Conservation (phyloP, 495 filamentous ascomycete genomes). For the Collariella sp. region DNA sequence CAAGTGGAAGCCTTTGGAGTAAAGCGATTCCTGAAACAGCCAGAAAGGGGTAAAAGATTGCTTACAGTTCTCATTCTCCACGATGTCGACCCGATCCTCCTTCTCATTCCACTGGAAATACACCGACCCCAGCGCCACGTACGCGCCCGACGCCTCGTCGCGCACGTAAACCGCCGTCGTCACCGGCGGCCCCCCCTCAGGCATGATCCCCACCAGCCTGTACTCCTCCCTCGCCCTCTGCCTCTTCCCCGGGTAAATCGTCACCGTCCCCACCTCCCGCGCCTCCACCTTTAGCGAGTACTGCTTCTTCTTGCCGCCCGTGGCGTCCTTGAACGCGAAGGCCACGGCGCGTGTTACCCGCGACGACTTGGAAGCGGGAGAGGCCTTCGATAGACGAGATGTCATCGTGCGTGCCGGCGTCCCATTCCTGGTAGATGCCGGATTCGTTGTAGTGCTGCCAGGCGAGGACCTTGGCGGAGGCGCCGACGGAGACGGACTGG, state of each 20-base stretch:
- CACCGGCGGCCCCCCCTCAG: background rate
- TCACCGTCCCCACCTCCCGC: background rate
- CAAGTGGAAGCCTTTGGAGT: no score
- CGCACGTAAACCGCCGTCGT: constrained; percentile 6
- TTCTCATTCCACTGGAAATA: constrained; percentile 5
- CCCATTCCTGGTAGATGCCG: constrained; percentile 3
- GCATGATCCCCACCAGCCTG: background rate
- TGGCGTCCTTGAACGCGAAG: constrained; percentile 1
- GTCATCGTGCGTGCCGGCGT: background rate
- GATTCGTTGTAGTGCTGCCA: constrained; percentile 8
- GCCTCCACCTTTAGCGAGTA: constrained; percentile 5
- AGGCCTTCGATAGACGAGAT: background rate
- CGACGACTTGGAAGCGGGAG: background rate
- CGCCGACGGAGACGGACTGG: constrained; percentile 1
- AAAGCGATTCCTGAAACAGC: no score
- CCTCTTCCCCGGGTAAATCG: background rate
- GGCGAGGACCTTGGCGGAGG: constrained; percentile 5
- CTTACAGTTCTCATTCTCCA: constrained; percentile 3
- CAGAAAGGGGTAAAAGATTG: no score
- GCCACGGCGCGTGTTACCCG: background rate
- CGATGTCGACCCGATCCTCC: constrained; percentile 1
- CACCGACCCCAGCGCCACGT: background rate
- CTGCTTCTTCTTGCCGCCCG: background rate
- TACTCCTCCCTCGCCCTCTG: background rate
- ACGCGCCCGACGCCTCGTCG: background rate